phyloP scores from a whole-genome alignment of 331 rosid species.

The Rosa hybrid region DNA sequence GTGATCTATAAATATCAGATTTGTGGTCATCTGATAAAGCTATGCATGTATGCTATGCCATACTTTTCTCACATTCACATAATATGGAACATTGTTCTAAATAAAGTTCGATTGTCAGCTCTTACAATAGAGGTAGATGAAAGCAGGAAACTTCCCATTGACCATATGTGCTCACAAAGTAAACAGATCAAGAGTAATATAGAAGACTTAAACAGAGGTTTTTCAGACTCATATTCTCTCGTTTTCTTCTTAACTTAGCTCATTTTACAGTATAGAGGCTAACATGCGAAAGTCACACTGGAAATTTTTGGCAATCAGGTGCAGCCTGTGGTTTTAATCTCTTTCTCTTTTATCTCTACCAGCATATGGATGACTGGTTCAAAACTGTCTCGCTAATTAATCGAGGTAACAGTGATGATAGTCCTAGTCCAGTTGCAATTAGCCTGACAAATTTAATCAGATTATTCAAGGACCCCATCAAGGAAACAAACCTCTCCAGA shows the following conservation, averaged over 20 bases:
- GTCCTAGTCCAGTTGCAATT: background rate
- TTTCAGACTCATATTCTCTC: background rate
- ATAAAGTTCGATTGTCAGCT: background rate
- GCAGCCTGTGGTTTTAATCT: background rate
- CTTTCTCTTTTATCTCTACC: background rate
- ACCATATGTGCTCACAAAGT: background rate
- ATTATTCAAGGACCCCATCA: background rate
- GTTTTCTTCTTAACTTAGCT: background rate
- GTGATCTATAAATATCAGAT: background rate
- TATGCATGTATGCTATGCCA: background rate
- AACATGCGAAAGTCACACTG: background rate
- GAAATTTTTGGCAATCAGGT: background rate
- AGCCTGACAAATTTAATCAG: background rate
- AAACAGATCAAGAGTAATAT: background rate
- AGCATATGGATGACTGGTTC: background rate
- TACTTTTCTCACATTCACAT: background rate
- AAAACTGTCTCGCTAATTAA: background rate
- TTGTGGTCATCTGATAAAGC: too few relatives aligned
- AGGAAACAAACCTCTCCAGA: slow-evolving; percentile 3
- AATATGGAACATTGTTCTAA: background rate
- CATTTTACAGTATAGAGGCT: background rate
- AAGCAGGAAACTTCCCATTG: background rate
- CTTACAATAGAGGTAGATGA: background rate
- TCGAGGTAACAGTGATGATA: background rate
- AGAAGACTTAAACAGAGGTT: background rate